phyloP scores from a whole-genome alignment of 2,329 filamentous ascomycete species.

The Colletotrichum aenigma region DNA sequence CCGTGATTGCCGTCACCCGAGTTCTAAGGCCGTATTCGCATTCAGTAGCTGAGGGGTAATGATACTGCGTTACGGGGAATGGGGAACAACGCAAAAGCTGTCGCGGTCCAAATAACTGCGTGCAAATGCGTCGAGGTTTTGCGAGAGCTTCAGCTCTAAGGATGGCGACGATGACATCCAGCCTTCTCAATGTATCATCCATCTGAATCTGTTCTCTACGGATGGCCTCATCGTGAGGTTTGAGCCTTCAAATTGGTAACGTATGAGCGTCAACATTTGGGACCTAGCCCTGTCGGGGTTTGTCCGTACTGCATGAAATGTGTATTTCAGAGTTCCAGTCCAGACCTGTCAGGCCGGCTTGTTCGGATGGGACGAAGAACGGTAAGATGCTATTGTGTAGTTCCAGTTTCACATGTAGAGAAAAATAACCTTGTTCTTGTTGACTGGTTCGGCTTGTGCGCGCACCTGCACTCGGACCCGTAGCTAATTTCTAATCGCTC shows the following conservation, averaged over 20 bases:
- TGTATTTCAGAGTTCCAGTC: background rate
- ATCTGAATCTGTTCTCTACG: background rate
- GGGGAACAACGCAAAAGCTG: rapidly evolving
- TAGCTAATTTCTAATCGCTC: background rate
- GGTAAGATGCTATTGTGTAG: background rate
- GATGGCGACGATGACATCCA: rapidly evolving
- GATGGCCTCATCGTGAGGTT: background rate
- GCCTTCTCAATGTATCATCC: background rate
- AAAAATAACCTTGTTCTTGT: background rate
- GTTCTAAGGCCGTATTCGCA: background rate
- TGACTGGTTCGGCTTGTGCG: background rate
- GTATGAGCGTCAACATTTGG: background rate
- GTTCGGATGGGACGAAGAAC: background rate
- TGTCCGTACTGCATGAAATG: background rate
- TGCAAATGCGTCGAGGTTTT: background rate
- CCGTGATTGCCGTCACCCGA: background rate
- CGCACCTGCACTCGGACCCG: background rate
- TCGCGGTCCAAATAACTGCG: background rate
- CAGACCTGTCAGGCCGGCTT: background rate
- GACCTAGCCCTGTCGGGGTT: background rate
- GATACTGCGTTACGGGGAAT: no score
- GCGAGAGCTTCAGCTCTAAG: background rate
- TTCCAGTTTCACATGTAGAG: background rate
- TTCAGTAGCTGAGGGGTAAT: background rate
- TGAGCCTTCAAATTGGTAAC: background rate